phyloP scores from a whole-genome alignment of 192 early-diverging fungal genomes.

The Backusella australiensis region DNA sequence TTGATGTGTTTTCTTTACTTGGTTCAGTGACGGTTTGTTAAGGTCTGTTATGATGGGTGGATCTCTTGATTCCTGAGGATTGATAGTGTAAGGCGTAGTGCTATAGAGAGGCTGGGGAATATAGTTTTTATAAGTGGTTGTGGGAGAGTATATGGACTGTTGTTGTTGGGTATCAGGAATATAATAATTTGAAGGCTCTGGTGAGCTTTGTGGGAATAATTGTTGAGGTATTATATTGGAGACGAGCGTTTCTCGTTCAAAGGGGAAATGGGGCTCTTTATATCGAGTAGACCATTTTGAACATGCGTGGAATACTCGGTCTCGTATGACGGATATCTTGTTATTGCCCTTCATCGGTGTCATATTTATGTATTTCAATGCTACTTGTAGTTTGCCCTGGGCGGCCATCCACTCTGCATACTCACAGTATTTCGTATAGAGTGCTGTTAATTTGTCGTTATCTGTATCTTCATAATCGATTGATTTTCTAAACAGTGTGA shows the following conservation, averaged over 20 bases:
- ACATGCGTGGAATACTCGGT: neutral
- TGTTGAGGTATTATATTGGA: neutral
- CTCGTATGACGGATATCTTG: neutral
- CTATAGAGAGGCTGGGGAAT: neutral
- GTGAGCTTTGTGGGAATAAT: neutral
- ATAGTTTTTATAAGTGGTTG: neutral
- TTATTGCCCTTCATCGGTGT: conserved; percentile 47
- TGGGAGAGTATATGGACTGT: neutral
- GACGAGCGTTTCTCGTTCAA: neutral
- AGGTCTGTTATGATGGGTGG: neutral
- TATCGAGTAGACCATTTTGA: neutral
- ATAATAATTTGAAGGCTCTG: neutral
- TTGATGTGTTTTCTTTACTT: neutral
- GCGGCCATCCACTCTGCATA: conserved; percentile 75
- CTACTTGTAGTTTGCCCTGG: conserved; percentile 74
- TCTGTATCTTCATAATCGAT: conserved; percentile 81
- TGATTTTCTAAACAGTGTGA: conserved; percentile 88
- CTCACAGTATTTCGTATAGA: conserved; percentile 86
- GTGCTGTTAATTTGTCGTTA: conserved; percentile 19
- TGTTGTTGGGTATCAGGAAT: neutral
- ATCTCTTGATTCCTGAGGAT: neutral
- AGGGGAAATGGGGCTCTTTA: neutral
- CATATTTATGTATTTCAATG: conserved; percentile 74
- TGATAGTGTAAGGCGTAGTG: neutral
- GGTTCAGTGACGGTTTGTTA: neutral